phyloP scores from a whole-genome alignment of 2,329 filamentous ascomycete genomes.

The Pestalotiopsis sp. region DNA sequence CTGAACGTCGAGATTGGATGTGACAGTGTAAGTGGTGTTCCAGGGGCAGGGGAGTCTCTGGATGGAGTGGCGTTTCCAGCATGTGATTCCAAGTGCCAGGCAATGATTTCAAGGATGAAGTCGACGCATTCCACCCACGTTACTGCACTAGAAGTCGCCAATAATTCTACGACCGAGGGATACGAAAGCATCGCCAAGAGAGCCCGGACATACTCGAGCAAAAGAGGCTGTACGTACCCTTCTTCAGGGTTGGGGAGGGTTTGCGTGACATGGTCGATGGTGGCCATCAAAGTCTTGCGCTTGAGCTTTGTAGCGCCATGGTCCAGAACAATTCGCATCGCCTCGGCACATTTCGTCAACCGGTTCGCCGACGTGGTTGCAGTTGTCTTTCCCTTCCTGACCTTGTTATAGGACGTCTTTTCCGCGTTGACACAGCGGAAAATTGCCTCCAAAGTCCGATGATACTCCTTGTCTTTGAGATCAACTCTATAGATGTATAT shows the following conservation, averaged over 20 bases:
- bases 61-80: slow-evolving; percentile 38
- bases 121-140: slow-evolving; percentile 71
- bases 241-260: slow-evolving; percentile 66
- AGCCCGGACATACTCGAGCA: slow-evolving; percentile 78
- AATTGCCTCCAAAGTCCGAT: slow-evolving; percentile 78
- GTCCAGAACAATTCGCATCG: slow-evolving; percentile 72
- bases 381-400: slow-evolving; percentile 44
- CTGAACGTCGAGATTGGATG: slow-evolving; percentile 32
- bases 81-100: slow-evolving; percentile 47
- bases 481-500: slow-evolving; percentile 3
- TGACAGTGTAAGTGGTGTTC: slow-evolving; percentile 30
- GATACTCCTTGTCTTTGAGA: slow-evolving; percentile 77
- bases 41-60: slow-evolving; percentile 51
- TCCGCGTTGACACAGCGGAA: slow-evolving; percentile 72
- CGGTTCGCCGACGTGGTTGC: slow-evolving; percentile 54
- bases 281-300: slow-evolving; percentile 74
- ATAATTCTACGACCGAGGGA: slow-evolving; percentile 78
- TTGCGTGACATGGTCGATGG: slow-evolving; percentile 82
- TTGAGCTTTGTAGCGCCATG: slow-evolving; percentile 70
- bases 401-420: slow-evolving; percentile 63
- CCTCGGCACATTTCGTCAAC: slow-evolving; percentile 70
- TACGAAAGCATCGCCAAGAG: slow-evolving; percentile 72
- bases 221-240: slow-evolving; percentile 68
- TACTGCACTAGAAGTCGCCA: slow-evolving; percentile 57
- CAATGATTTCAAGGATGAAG: slow-evolving; percentile 71